phyloP scores from a whole-genome alignment of 306 rosid species.

The Quercus parvula region DNA sequence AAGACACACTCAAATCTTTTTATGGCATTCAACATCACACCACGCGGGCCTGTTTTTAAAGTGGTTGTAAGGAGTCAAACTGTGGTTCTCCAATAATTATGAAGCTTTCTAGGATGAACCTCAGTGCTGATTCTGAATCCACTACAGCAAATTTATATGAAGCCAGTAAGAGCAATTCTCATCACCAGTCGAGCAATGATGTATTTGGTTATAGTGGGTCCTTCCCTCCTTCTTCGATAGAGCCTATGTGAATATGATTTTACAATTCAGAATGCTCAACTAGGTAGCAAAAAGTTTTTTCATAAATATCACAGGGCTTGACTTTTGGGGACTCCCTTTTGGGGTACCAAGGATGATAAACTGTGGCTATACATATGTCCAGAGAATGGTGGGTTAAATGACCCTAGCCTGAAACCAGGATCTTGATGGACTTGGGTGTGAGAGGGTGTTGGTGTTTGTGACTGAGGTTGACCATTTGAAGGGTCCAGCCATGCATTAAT shows the following conservation, averaged over 20 bases:
- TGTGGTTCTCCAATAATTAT: background rate
- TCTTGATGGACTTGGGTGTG: constrained; percentile 35
- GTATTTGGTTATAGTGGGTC: constrained; percentile 5
- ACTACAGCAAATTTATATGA: constrained; percentile 21
- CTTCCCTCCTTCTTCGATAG: background rate
- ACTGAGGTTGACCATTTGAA: constrained; percentile 46
- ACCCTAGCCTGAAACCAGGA: constrained; percentile 51
- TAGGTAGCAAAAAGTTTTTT: background rate
- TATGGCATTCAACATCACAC: no score
- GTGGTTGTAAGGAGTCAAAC: no score
- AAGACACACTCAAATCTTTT: no score
- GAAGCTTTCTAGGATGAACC: constrained; percentile 28
- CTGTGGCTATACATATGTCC: constrained; percentile 53
- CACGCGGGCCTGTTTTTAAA: no score
- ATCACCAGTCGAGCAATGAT: background rate
- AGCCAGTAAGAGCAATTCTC: background rate
- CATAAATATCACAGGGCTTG: no score
- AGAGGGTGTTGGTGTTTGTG: constrained; percentile 32
- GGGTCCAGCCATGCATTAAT: constrained; percentile 7
- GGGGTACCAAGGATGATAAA: constrained; percentile 22
- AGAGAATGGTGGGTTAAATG: constrained; percentile 22
- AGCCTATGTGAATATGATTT: background rate
- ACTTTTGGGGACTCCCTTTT: constrained; percentile 5
- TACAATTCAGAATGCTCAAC: background rate
- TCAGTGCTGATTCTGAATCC: constrained; percentile 1